Base-by-base conservation (phyloP, 2,329 filamentous ascomycete genomes). In the Aquanectria penicillioides region DNA sequence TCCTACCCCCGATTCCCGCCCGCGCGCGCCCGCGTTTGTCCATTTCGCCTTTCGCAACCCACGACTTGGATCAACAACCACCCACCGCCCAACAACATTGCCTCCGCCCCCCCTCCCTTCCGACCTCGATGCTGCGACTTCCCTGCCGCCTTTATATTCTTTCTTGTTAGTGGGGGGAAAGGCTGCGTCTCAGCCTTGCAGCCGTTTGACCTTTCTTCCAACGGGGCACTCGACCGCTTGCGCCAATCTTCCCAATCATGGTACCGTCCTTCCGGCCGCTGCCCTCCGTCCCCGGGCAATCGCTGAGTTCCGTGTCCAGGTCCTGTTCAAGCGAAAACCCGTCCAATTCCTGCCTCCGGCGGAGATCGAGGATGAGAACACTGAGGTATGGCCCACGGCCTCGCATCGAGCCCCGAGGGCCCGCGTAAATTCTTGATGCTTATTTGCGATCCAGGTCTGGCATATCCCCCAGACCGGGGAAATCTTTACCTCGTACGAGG, bases 321-420 rank as follows among this genome's bases (percentile, higher is more conserved):
- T 99, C 69, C 85, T 97, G 65, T 97, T 92, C 78, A 98, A 98
- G 81, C 88, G 95, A 71, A 98, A 98, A 79, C 94, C 94, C 56
- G 93, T 98, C 73, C 89, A 92, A 78, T 91, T 93, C 74, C 81
- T 94, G 66, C 85, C 90, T 46, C 83, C 84, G 43, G 90, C 91
- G 18, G 81, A 85, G 49, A 86, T 94, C 66, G 84, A 93, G 67
- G 89, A 95, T 81, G 92, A 97, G 66, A 88, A 91, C 70, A 84
- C 86, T 68, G 93, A 98, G 86, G 94, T 94, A 83, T 74, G 59
- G 52, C 57, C n/a, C 48, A 47, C 63, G 58, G 55, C 49, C 52
- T 50, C 25, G 25, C n/a, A 65, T 60, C 41, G n/a, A 47, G 44
- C 53, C 54, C 15, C 37, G 28, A 33, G 12, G 40, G 41, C 44